Conservation (phyloP, 352 stramenopile species). For the Phytopythium boreale region DNA sequence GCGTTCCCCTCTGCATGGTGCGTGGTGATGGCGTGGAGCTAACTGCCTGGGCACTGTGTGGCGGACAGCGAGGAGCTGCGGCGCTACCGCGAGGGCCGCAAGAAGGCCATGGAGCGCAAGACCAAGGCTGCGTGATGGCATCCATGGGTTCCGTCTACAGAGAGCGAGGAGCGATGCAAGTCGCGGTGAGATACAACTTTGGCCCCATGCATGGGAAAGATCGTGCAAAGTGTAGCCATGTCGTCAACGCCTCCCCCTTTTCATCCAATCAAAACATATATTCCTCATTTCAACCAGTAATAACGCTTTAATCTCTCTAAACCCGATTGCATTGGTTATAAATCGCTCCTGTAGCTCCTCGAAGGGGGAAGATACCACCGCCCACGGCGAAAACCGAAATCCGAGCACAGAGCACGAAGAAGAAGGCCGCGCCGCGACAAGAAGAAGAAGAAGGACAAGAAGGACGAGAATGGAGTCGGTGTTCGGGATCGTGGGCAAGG, state of each 20-base stretch:
- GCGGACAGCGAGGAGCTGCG: constrained; percentile 52
- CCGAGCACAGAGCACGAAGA: not conserved
- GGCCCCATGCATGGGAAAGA: not conserved
- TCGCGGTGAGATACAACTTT: too few relatives aligned
- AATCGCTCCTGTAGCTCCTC: not conserved
- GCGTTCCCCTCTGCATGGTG: constrained; percentile 2
- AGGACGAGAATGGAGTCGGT: constrained; percentile 74
- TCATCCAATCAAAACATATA: not conserved
- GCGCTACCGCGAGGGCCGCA: constrained; percentile 54
- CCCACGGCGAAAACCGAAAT: not conserved
- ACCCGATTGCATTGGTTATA: not conserved
- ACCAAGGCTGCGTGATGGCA: constrained; percentile 19
- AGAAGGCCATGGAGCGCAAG: constrained; percentile 62
- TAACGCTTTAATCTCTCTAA: not conserved
- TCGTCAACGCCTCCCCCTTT: not conserved
- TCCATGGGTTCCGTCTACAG: not conserved
- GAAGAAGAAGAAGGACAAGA: constrained; percentile 8
- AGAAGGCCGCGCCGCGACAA: too few relatives aligned
- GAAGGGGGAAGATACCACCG: constrained; percentile 6
- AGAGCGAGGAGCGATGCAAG: not conserved
- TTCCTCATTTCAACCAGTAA: constrained; percentile 1
- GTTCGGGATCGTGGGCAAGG: constrained; percentile 88
- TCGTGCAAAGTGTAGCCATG: constrained; percentile 10
- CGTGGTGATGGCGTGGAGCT: not conserved
- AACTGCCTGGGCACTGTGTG: not conserved